A percentile compares a stretch with the other conserved stretches of the same genome.
These are phyloP conservation scores for Alloascoidea africana DNA, from an alignment of 805 yeast species.

Conservation along the genomic window DNA sequence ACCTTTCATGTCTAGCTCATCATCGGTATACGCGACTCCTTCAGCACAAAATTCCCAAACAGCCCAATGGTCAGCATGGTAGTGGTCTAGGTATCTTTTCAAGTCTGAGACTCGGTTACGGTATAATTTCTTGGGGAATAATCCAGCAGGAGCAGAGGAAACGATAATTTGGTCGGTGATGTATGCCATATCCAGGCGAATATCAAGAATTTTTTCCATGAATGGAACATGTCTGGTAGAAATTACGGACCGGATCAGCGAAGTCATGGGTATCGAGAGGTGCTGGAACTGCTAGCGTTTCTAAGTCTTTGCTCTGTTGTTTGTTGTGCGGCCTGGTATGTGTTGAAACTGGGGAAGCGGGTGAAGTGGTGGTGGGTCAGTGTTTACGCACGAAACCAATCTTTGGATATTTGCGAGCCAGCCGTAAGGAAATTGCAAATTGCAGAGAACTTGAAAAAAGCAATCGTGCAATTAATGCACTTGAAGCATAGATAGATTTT, in stretches of 20 bases:
- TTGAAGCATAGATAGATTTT: too few species aligned
- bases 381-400: too few species aligned
- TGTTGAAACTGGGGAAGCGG: too few species aligned
- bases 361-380: too few species aligned
- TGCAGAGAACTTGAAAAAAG: too few species aligned
- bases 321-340: too few species aligned
- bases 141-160: slow-evolving; percentile 57
- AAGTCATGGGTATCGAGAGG: slow-evolving; percentile 9
- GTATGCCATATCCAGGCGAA: slow-evolving; percentile 47
- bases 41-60: slow-evolving; percentile 63
- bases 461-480: too few species aligned
- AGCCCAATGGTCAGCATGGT: slow-evolving; percentile 48
- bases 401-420: too few species aligned
- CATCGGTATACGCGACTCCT: slow-evolving; percentile 24
- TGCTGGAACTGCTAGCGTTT: too few species aligned
- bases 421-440: too few species aligned
- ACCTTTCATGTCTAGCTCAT: slow-evolving; percentile 15
- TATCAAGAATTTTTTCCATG: slow-evolving; percentile 15
- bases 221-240: slow-evolving; percentile 15
- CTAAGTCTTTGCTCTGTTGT: too few species aligned
- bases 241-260: slow-evolving; percentile 13
- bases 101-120: slow-evolving; percentile 39
- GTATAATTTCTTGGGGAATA: slow-evolving; percentile 26
- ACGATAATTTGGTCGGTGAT: slow-evolving; percentile 53
- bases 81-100: slow-evolving; percentile 25